Evolutionary conservation across 179 eudicot species (phyloP).

Genomic region (Amaranthus tricolor): DNA sequence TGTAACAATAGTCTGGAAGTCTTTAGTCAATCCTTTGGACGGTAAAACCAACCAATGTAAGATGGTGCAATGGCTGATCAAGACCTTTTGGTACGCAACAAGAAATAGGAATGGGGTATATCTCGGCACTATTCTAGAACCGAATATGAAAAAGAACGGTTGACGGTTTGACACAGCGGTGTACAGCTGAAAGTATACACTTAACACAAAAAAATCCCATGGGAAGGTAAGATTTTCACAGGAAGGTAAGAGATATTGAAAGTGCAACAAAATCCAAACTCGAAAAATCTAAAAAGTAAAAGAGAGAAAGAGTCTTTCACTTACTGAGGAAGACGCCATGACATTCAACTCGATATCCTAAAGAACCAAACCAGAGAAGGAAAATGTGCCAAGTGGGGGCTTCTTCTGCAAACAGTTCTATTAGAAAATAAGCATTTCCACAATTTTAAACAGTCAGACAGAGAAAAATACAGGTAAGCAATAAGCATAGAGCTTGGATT

Average conservation of each 20-base stretch:
- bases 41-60: not conserved
- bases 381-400: not conserved
- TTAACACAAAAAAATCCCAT: not conserved
- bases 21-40: not conserved
- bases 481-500: not conserved
- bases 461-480: not conserved
- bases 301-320: not conserved
- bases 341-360: slow-evolving; percentile 4
- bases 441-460: not conserved
- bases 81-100: too few relatives aligned
- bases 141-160: not conserved
- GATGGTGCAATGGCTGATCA: not conserved
- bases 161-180: not conserved
- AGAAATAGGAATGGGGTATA: too few relatives aligned
- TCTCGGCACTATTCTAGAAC: too few relatives aligned
- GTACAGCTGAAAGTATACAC: not conserved
- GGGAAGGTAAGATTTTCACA: not conserved
- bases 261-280: not conserved
- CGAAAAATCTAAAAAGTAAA: too few relatives aligned
- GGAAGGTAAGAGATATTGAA: not conserved
- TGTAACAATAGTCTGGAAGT: not conserved
- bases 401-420: slow-evolving; percentile 14
- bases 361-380: not conserved
- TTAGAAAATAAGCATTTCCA: not conserved
- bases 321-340: slow-evolving; percentile 28